Percentiles rank a stretch among this genome's conserved stretches.
These are phyloP conservation scores for Neopestalotiopsis clavispora DNA, from an alignment of 2,329 filamentous ascomycete genomes.

Conservation along the genomic window DNA sequence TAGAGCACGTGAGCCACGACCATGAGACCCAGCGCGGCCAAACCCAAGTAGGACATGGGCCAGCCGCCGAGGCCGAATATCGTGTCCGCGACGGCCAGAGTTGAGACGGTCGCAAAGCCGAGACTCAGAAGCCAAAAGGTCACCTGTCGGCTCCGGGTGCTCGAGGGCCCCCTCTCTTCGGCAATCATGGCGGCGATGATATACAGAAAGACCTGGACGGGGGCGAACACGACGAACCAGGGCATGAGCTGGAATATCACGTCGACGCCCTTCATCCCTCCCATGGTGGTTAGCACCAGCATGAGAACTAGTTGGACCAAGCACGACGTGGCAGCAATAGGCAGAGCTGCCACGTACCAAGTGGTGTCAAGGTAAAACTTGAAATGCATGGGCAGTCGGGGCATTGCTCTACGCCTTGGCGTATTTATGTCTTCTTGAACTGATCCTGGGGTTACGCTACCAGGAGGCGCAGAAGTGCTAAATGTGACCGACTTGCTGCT, in stretches of 20 bases:
- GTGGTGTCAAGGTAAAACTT: conserved; percentile 16
- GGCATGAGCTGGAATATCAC: background rate
- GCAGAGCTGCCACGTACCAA: conserved; percentile 14
- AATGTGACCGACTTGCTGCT: background rate
- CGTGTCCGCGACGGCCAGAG: conserved; percentile 27
- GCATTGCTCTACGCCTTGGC: background rate
- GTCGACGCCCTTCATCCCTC: background rate
- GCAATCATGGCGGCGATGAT: conserved; percentile 31
- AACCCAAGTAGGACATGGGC: conserved; percentile 32
- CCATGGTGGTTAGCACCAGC: conserved; percentile 3
- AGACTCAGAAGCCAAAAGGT: conserved; percentile 24
- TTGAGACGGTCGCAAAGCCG: conserved; percentile 22
- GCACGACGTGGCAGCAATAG: background rate
- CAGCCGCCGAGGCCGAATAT: conserved; percentile 30
- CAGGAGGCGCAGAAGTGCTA: background rate
- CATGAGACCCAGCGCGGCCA: conserved; percentile 27
- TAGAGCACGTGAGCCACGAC: conserved; percentile 28
- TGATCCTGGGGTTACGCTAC: background rate
- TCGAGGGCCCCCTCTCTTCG: conserved; percentile 25
- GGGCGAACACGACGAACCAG: conserved; percentile 18
- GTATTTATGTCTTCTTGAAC: background rate
- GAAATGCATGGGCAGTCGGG: background rate
- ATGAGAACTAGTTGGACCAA: conserved; percentile 22
- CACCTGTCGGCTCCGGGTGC: conserved; percentile 19
- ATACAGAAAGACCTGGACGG: conserved; percentile 28